Percentiles rank a stretch among this genome's conserved stretches.
These are phyloP conservation scores for Sporothrix dimorphospora DNA, from an alignment of 2,329 filamentous ascomycete genomes.

Conservation along the genomic window DNA sequence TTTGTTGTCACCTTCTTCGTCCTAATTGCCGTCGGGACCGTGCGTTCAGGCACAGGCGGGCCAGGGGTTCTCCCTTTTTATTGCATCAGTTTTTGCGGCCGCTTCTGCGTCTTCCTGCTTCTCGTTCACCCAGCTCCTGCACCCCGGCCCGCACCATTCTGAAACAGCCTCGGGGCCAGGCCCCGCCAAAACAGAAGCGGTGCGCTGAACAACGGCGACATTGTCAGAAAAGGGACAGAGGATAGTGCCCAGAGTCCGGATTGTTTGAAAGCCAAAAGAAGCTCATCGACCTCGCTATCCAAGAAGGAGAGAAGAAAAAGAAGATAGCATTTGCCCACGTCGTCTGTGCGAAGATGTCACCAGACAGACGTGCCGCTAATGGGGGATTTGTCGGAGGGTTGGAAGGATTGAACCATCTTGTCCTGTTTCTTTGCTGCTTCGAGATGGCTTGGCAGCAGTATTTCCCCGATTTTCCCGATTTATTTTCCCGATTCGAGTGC, in stretches of 20 bases:
- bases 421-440: not conserved
- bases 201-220: not conserved
- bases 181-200: slow-evolving; percentile 16
- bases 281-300: not conserved
- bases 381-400: not conserved
- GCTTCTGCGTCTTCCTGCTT: not conserved
- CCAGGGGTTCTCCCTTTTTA: not conserved
- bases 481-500: not conserved
- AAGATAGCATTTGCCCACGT: not conserved
- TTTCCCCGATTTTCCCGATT: not conserved
- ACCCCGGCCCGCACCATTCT: slow-evolving; percentile 25
- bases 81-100: not conserved
- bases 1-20: slow-evolving; percentile 15
- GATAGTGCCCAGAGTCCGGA: not conserved
- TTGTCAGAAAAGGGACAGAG: not conserved
- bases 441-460: slow-evolving; percentile 1
- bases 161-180: slow-evolving; percentile 20
- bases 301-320: not conserved
- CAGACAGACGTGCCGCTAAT: not conserved
- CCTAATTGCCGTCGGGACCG: slow-evolving; percentile 4
- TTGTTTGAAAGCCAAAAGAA: not conserved
- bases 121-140: not conserved
- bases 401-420: not conserved
- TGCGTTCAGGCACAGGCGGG: not conserved
- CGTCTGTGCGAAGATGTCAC: not conserved